Evolutionary conservation across 2,329 filamentous ascomycete genomes (phyloP).

Genomic region (Fusarium guadeloupense): DNA sequence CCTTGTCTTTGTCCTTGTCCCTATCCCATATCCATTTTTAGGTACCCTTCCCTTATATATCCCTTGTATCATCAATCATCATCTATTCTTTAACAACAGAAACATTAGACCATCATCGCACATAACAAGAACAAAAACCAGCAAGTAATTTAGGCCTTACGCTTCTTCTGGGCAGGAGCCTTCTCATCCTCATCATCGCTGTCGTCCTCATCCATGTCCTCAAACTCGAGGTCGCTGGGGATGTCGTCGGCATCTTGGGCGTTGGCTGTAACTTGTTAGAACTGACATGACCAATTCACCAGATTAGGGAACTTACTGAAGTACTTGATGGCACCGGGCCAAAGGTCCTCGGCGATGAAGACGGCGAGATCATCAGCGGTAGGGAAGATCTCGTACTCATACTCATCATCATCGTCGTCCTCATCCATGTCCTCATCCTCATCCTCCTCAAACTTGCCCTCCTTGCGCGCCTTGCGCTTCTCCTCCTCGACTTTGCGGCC

Average conservation of each 20-base stretch:
- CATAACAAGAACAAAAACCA: background rate
- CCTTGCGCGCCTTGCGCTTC: slow-evolving; percentile 59
- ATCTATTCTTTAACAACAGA: no score
- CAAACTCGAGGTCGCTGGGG: slow-evolving; percentile 72
- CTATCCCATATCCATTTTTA: slow-evolving; percentile 15
- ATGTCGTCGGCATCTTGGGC: slow-evolving; percentile 75
- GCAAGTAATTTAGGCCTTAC: slow-evolving; percentile 49
- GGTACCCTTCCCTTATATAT: slow-evolving; percentile 9
- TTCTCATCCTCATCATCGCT: slow-evolving; percentile 51
- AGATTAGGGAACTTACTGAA: slow-evolving; percentile 72
- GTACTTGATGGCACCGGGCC: slow-evolving; percentile 87
- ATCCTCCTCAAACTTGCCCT: slow-evolving; percentile 57
- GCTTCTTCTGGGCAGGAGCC: slow-evolving; percentile 55
- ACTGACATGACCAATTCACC: background rate
- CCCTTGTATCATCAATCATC: slow-evolving; percentile 20
- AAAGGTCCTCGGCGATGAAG: slow-evolving; percentile 85
- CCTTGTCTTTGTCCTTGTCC: slow-evolving; percentile 2
- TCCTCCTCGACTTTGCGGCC: slow-evolving; percentile 69
- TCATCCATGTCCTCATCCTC: slow-evolving; percentile 57
- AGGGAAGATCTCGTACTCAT: slow-evolving; percentile 86
- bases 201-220: slow-evolving; percentile 61
- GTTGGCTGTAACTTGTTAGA: slow-evolving; percentile 50
- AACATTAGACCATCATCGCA: no score
- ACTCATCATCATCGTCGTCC: slow-evolving; percentile 69
- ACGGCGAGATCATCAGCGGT: slow-evolving; percentile 85